Evolutionary conservation across 73 alveolate genomes (phyloP), one percentile per base, ranked within the genome.

Genomic region (Stentor coeruleus): DNA sequence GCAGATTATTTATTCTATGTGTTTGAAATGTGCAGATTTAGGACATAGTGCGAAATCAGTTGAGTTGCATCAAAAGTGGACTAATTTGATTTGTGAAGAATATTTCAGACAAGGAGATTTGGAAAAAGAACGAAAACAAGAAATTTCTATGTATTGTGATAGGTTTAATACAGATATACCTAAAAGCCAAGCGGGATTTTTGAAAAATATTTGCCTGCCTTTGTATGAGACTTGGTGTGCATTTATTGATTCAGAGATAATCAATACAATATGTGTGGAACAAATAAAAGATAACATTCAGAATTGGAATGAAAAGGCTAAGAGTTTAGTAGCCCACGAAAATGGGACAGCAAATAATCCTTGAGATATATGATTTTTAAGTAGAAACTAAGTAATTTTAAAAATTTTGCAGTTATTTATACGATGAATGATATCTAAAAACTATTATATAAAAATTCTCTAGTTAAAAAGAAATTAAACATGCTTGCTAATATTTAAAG

Each of bases 31-130:
- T 30, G 83, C 79, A 20, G 60, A 38, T 36, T 15, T 41, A 1
- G 83, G 83, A 0, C 83, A 75, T 80, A 75, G 83, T 41, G 76
- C 83, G 76, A 75, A 75, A 36, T 0, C 14, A 76, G 26, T 15
- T 11, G 83, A 36, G 0, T n/a, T 75, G 1, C 83, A 75, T 30
- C 35, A 38, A n/a, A 41, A 36, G 38, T 41, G 83, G 60, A 20
- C 83, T 1, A 33, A 14, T 31, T 2, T 41, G 1, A 38, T 75
- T 20, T 38, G 79, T n/a, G 83, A 75, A 75, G 83, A 75, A 30
- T 75, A n/a, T 38, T 75, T 1, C 30, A 14, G 36, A 33, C 83
- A 75, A 41, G 83, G 83, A 15, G 83, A 75, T 30, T 20, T 38
- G 76, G 83, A 75, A 41, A 75, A 75, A 30, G 15, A 28, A 0